Percentiles rank a stretch among this genome's conserved stretches.
Evolutionary conservation across 352 stramenopile genomes (phyloP).

Genomic region (Phytophthora chlamydospora): DNA sequence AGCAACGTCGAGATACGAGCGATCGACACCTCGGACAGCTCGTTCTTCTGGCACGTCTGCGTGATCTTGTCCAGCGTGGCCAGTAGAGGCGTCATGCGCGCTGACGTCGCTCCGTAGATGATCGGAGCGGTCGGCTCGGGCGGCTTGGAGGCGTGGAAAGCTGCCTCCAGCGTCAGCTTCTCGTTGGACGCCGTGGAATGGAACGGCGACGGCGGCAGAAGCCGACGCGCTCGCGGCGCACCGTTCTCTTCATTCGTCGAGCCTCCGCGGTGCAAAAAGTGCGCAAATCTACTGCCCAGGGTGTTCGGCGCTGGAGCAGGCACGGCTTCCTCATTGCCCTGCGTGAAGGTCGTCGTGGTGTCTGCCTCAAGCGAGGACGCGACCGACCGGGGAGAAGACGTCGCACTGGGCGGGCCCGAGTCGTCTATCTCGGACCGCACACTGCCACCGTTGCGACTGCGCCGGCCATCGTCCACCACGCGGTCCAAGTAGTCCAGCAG

Average conservation of each 20-base stretch:
- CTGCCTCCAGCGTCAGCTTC: constrained; percentile 30
- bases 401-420: constrained; percentile 20
- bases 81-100: constrained; percentile 55
- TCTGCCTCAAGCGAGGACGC: constrained; percentile 32
- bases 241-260: constrained; percentile 10
- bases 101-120: constrained; percentile 24
- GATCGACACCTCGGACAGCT: constrained; percentile 69
- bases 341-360: constrained; percentile 31
- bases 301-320: constrained; percentile 12
- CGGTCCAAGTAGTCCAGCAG: constrained; percentile 56
- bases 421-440: constrained; percentile 27
- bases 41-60: constrained; percentile 59
- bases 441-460: constrained; percentile 31
- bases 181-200: constrained; percentile 31
- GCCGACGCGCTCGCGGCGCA: constrained; percentile 20
- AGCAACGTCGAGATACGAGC: constrained; percentile 71
- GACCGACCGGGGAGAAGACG: constrained; percentile 37
- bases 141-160: constrained; percentile 31
- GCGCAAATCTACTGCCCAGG: constrained; percentile 35
- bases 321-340: constrained; percentile 13
- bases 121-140: constrained; percentile 15
- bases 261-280: constrained; percentile 39
- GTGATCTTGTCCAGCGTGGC: constrained; percentile 52
- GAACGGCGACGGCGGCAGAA: constrained; percentile 31
- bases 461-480: constrained; percentile 34